These are phyloP conservation scores for Neurospora sp. DNA, from an alignment of 495 filamentous ascomycete genomes.

Conservation along the genomic window DNA sequence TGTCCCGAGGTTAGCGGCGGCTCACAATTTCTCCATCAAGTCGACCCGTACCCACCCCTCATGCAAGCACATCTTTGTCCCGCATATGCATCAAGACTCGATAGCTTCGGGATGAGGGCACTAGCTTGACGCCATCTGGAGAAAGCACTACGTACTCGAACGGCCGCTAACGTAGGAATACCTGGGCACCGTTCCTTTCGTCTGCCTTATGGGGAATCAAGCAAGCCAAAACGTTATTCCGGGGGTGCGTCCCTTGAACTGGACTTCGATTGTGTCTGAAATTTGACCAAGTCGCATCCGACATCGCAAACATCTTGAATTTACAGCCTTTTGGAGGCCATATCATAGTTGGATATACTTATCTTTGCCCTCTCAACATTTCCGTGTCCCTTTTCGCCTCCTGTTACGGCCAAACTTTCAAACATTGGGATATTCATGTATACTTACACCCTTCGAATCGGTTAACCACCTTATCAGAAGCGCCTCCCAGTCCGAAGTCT, in stretches of 20 bases:
- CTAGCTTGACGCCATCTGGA: not conserved
- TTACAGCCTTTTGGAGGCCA: too few relatives aligned
- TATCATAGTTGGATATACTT: not conserved
- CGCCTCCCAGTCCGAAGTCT: not conserved
- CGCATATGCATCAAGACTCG: conserved; percentile 12
- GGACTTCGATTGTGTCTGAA: not conserved
- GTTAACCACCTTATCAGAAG: not conserved
- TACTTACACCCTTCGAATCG: not conserved
- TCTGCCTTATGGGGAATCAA: not conserved
- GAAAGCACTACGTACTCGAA: not conserved
- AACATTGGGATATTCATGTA: not conserved
- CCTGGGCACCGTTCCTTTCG: not conserved
- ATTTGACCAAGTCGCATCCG: not conserved
- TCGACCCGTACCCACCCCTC: not conserved
- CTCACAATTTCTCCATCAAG: not conserved
- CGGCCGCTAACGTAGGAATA: not conserved
- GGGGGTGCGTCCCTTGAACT: conserved; percentile 1
- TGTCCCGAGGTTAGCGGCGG: not conserved
- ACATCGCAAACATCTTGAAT: not conserved
- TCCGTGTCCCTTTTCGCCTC: not conserved
- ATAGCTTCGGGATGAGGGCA: not conserved
- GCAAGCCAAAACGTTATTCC: not conserved
- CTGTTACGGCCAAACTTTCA: not conserved
- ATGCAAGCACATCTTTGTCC: conserved; percentile 10
- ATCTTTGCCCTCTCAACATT: not conserved